phyloP scores from a whole-genome alignment of 148 eudicot species.

The Chenopodium berlandieri region DNA sequence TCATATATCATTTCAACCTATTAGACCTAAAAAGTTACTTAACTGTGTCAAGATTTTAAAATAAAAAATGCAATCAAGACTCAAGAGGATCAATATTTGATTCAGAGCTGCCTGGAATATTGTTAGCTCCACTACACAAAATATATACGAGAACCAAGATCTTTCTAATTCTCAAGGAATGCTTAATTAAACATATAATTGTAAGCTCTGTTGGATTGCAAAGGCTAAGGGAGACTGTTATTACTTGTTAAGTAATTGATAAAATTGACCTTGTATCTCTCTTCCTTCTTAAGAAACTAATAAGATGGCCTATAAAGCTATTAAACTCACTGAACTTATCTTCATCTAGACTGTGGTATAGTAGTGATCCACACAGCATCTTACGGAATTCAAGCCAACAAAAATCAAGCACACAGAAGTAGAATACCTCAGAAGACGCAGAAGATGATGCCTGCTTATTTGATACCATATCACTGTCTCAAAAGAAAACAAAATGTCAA shows the following conservation, averaged over 20 bases:
- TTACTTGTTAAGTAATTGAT: neutral
- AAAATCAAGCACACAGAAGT: slow-evolving; percentile 8
- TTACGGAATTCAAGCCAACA: neutral
- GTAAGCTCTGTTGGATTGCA: neutral
- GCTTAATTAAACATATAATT: neutral
- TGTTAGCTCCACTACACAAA: neutral
- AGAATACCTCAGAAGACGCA: slow-evolving; percentile 58
- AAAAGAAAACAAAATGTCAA: slow-evolving; percentile 14
- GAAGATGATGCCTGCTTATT: slow-evolving; percentile 58
- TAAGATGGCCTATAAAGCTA: neutral
- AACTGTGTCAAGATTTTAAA: neutral
- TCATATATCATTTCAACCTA: neutral
- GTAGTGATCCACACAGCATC: neutral
- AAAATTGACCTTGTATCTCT: neutral
- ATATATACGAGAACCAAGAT: neutral
- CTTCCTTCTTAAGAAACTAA: neutral
- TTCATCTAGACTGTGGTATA: neutral
- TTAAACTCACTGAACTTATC: neutral
- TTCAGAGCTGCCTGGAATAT: neutral
- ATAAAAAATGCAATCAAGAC: neutral
- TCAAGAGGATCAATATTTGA: neutral
- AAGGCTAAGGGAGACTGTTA: neutral
- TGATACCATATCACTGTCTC: slow-evolving; percentile 43
- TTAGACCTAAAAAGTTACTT: neutral
- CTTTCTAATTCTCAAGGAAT: neutral